Base-by-base conservation (phyloP, 176 grass and related monocot species). In the Leersia perrieri region DNA sequence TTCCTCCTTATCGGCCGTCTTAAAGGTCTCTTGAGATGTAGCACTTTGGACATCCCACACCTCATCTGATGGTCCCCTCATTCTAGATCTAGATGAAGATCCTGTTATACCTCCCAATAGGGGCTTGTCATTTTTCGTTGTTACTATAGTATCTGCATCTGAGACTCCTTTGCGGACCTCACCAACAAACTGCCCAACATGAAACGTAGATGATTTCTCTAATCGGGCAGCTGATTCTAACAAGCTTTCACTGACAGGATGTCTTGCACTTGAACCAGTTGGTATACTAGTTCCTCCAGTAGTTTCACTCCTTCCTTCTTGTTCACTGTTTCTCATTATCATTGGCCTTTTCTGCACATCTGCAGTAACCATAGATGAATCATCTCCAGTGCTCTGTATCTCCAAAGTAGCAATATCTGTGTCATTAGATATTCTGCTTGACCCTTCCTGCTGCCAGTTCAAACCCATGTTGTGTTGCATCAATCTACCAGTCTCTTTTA, bases 211-310 rank as follows among this genome's bases (percentile, higher is more conserved):
- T 66, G 95, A 89, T 79, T 90, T 95, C 62, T 91, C 84, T 83
- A 95, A 91, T 27, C 33, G 83, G 70, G 83, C 81, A 86, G 95
- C 95, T 74, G 95, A 98, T 64, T 91, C 92, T 64, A 94, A 82
- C 39, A 81, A 4, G 83, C 88, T 91, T 63, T 83, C 88, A 42
- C 81, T 90, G 13, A 85, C 83, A 78, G 68, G 79, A 15, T 72
- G 78, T 60, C 65, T 78, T 68, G 85, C 51, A 72, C 63, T 87
- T 74, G 80, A 89, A 82, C 62, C 68, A 83, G 80, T 77, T 80
- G 55, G 84, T 36, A 84, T 44, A 75, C 40, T 82, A 68, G 63
- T 75, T 78, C 33, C 64, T 45, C 51, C 74, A 71, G 76, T 60
- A 53, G 74, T 71, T 72, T 84, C 76, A 81, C 28, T 53, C 33